Evolutionary conservation across 345 rosid species (phyloP).

Genomic region (Hevea brasiliensis): DNA sequence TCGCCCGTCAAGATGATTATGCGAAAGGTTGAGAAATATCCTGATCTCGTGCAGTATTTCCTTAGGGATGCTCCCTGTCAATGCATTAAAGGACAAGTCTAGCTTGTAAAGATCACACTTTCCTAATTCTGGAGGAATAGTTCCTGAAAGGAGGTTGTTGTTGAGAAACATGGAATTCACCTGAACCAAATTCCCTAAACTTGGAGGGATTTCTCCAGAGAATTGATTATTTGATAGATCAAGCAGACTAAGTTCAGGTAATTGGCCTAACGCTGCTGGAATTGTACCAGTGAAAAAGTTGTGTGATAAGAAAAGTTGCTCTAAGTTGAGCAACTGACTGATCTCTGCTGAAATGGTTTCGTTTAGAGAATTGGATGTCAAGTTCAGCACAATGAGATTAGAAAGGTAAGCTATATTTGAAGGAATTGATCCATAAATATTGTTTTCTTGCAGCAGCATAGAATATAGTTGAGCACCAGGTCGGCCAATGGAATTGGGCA

Average conservation of each 20-base stretch:
- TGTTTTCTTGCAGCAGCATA: constrained; percentile 42
- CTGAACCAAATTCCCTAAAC: constrained; percentile 34
- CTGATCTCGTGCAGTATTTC: constrained; percentile 39
- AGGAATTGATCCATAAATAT: constrained; percentile 49
- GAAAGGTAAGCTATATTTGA: constrained; percentile 35
- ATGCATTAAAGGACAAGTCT: constrained; percentile 44
- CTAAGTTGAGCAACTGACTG: constrained; percentile 26
- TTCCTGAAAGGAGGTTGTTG: constrained; percentile 49
- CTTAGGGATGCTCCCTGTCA: constrained; percentile 45
- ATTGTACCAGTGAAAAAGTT: constrained; percentile 42
- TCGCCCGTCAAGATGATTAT: constrained; percentile 43
- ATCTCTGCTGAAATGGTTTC: constrained; percentile 37
- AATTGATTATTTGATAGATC: constrained; percentile 48
- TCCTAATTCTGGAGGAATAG: constrained; percentile 39
- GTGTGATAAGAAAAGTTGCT: constrained; percentile 43
- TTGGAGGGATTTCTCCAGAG: constrained; percentile 40
- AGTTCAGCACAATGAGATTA: constrained; percentile 33
- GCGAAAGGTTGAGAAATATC: constrained; percentile 42
- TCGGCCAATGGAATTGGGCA: constrained; percentile 38
- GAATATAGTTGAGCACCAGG: constrained; percentile 15
- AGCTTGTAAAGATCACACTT: constrained; percentile 37
- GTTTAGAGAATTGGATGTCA: constrained; percentile 42
- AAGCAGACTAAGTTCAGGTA: constrained; percentile 34
- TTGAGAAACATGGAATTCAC: constrained; percentile 37
- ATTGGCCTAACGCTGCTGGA: constrained; percentile 37